Conservation (phyloP, 2,329 filamentous ascomycete species). For the Aureobasidium leucospermi region DNA sequence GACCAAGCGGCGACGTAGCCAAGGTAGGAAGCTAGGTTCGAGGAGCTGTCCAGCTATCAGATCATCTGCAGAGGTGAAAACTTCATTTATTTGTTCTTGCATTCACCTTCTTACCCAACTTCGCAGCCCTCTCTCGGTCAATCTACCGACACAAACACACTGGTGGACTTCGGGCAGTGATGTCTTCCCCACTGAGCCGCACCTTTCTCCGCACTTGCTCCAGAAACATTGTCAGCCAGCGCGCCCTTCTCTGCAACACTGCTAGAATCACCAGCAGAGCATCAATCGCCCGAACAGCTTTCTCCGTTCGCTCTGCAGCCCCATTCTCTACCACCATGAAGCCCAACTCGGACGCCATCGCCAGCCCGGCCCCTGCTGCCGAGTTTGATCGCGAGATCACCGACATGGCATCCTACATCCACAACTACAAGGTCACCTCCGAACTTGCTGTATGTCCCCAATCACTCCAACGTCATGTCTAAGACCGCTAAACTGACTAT, state of each 20-base stretch:
- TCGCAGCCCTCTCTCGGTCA: neutral
- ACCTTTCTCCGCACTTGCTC: constrained; percentile 25
- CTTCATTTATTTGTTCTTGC: neutral
- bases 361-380: constrained; percentile 22
- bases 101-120: neutral
- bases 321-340: constrained; percentile 28
- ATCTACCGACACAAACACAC: neutral
- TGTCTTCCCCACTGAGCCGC: constrained; percentile 34
- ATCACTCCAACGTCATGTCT: neutral
- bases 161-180: constrained; percentile 1
- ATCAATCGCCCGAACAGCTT: neutral
- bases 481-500: neutral
- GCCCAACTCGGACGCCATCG: constrained; percentile 24
- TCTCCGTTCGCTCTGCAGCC: constrained; percentile 19
- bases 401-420: constrained; percentile 92
- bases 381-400: constrained; percentile 83
- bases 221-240: constrained; percentile 23
- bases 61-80: neutral
- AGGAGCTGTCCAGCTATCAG: neutral
- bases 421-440: constrained; percentile 83
- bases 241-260: constrained; percentile 24
- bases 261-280: constrained; percentile 17
- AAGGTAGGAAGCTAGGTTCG: neutral
- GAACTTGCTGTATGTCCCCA: constrained; percentile 70
- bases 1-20: neutral